Percentiles rank a stretch among this genome's conserved stretches.
These are phyloP conservation scores for Suhomyces vadensis DNA, from an alignment of 805 yeast species.

Conservation along the genomic window DNA sequence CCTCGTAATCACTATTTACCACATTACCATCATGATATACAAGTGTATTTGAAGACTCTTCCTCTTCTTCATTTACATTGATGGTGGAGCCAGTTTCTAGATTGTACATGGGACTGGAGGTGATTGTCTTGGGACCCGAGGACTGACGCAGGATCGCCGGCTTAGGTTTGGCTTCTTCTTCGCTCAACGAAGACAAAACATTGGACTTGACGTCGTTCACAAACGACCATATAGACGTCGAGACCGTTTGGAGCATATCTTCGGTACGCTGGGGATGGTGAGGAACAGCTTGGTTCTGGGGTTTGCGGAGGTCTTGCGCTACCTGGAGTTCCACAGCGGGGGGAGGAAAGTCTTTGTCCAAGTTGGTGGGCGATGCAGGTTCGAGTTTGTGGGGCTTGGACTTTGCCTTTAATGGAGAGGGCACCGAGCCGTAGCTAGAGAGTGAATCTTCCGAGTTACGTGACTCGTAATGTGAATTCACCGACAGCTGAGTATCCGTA, in stretches of 20 bases:
- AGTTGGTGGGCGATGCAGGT: not conserved
- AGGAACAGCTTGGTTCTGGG: not conserved
- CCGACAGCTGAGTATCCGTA: constrained; percentile 1
- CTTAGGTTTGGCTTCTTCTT: constrained; percentile 9
- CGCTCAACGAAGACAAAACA: constrained; percentile 29
- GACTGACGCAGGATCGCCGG: not conserved
- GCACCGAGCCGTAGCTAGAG: constrained; percentile 22
- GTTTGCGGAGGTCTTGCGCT: not conserved
- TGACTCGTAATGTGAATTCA: constrained; percentile 9
- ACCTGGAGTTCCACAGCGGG: not conserved
- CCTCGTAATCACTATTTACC: constrained; percentile 18
- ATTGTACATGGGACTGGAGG: constrained; percentile 19
- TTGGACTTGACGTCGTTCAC: constrained; percentile 43
- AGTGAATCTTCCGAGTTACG: constrained; percentile 29
- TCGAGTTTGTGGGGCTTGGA: constrained; percentile 16
- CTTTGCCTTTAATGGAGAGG: constrained; percentile 29
- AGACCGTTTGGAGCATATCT: constrained; percentile 43
- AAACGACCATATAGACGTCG: constrained; percentile 44
- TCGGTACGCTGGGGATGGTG: constrained; percentile 16
- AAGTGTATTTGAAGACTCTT: not conserved
- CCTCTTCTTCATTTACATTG: constrained; percentile 13
- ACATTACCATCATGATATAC: constrained; percentile 1
- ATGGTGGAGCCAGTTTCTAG: constrained; percentile 29
- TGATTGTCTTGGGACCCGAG: not conserved
- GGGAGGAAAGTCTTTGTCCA: constrained; percentile 1